Percentiles rank a stretch among this genome's conserved stretches.
Conservation (phyloP, 2,329 filamentous ascomycete species). For the Fusarium liriodendri region DNA sequence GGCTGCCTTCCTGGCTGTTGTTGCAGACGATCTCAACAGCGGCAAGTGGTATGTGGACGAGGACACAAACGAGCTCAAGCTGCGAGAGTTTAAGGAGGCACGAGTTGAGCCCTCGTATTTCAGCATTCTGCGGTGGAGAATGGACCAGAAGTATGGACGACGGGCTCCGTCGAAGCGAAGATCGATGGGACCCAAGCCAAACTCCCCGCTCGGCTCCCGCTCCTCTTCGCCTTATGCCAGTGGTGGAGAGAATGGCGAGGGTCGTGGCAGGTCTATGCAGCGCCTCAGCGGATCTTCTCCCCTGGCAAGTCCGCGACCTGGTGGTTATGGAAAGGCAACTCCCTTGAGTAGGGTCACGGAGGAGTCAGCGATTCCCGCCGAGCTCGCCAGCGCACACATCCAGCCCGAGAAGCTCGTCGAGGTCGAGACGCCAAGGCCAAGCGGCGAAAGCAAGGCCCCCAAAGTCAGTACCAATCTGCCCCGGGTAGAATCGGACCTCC, state of each 20-base stretch:
- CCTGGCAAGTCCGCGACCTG: conserved; percentile 71
- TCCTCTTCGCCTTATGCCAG: conserved; percentile 73
- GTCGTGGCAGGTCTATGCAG: conserved; percentile 78
- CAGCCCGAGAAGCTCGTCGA: conserved; percentile 65
- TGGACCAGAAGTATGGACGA: conserved; percentile 94
- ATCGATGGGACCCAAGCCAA: conserved; percentile 60
- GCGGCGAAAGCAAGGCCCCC: conserved; percentile 53
- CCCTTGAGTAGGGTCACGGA: conserved; percentile 81
- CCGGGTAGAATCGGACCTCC: conserved; percentile 49
- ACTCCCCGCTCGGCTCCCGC: conserved; percentile 60
- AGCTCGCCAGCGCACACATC: conserved; percentile 52
- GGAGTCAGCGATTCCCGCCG: conserved; percentile 63
- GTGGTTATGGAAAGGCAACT: conserved; percentile 72
- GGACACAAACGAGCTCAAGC: conserved; percentile 88
- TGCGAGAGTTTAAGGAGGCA: conserved; percentile 89
- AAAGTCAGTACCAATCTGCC: conserved; percentile 49
- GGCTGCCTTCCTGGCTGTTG: conserved; percentile 84
- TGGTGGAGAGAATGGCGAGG: conserved; percentile 70
- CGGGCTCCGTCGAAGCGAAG: conserved; percentile 62
- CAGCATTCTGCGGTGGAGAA: conserved; percentile 93
- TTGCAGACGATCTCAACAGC: conserved; percentile 91
- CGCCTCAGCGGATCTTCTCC: conserved; percentile 74
- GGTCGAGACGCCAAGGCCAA: conserved; percentile 64
- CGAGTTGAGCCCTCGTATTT: conserved; percentile 94
- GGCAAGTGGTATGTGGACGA: conserved; percentile 95